Base-by-base conservation (phyloP, 2,329 filamentous ascomycete species). In the Dryadomyces quercus-mongolicae region DNA sequence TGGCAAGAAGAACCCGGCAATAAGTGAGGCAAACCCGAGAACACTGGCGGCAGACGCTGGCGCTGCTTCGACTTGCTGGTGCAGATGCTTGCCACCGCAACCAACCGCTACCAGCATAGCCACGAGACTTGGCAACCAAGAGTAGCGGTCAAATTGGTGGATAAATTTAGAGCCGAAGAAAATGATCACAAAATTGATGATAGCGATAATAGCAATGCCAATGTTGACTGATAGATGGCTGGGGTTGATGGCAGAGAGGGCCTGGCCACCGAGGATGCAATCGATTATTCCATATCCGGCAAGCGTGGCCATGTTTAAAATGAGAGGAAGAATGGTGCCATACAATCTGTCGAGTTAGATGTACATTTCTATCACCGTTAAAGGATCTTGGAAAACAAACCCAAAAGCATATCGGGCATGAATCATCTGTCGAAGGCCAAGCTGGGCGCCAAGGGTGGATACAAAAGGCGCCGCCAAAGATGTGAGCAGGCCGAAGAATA, bases 381-480 rank as follows among this genome's bases (percentile, higher is more conserved):
- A 44, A 44, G 10, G 18, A 20, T 31, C 25, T 31, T 31, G 42
- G 42, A 3, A 20, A 31, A 20, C 67, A 53, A 66, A 77, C 70
- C 78, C 80, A 62, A 82, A 85, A 44, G 75, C 77, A 64, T 77
- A 85, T 21, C 82, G 71, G 4, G 82, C 81, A 59, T 82, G 79
- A 8, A 85, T 75, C 73, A 85, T 81, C 65, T 84, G 81, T 16
- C 81, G 73, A 73, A 85, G 76, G 45, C 81, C 82, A 10, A 80
- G 83, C 65, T 76, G 77, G 4, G 81, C 78, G 0, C 81, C 80
- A 51, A 82, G 66, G 0, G 76, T 81, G 45, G 74, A 74, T 25
- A 84, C 67, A 60, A 77, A 82, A 3, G 77, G 80, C 0, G 80
- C 76, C 0, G 76, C 68, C 7, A 74, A 56, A 0, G 75, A 75